Evolutionary conservation across 2,329 filamentous ascomycete genomes (phyloP).

Genomic region (Tolypocladium pustulatum): DNA sequence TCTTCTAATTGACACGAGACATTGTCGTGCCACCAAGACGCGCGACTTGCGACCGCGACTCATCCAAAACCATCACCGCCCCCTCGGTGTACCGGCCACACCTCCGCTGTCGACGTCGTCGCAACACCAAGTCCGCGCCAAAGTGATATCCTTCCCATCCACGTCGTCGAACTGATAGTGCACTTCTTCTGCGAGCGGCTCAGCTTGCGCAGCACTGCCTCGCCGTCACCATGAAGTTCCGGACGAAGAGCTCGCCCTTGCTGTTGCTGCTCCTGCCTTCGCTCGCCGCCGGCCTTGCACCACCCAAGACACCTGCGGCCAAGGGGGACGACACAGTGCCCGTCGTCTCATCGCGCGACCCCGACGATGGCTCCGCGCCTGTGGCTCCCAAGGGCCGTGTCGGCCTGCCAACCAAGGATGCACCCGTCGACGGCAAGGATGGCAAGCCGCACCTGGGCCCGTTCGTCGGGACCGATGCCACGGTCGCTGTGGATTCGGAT

Average conservation of each 20-base stretch:
- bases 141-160: background rate
- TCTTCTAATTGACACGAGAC: slow-evolving; percentile 1
- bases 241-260: slow-evolving; percentile 40
- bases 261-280: slow-evolving; percentile 51
- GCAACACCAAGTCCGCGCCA: background rate
- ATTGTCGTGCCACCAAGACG: slow-evolving; percentile 2
- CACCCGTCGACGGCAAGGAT: slow-evolving; percentile 84
- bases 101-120: background rate
- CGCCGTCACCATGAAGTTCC: slow-evolving; percentile 45
- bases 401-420: slow-evolving; percentile 53
- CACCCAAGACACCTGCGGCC: slow-evolving; percentile 15
- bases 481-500: slow-evolving; percentile 19
- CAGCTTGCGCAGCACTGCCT: background rate
- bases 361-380: slow-evolving; percentile 13
- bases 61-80: background rate
- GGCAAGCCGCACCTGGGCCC: slow-evolving; percentile 89
- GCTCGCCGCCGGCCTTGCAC: slow-evolving; percentile 35
- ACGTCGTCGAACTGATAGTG: background rate
- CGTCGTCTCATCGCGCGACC: slow-evolving; percentile 14
- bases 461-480: slow-evolving; percentile 48
- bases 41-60: slow-evolving; percentile 3
- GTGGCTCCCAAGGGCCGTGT: slow-evolving; percentile 22
- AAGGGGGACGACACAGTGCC: slow-evolving; percentile 8
- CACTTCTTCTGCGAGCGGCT: background rate
- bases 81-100: background rate